Conservation (phyloP, 805 yeast species). For the Torulaspora maleeae region DNA sequence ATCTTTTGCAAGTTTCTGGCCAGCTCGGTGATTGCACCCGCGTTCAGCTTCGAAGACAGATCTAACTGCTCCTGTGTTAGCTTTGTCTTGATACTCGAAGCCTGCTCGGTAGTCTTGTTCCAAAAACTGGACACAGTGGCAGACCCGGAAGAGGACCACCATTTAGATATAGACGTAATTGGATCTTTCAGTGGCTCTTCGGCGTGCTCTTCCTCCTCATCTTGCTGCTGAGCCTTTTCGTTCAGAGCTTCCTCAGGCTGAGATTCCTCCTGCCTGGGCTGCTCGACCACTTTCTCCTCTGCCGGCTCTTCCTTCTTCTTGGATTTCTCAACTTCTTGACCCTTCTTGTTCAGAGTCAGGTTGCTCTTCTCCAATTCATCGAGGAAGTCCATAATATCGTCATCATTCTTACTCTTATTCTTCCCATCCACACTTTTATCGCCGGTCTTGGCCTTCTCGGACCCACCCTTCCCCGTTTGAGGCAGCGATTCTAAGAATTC, state of each 20-base stretch:
- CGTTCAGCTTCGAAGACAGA: conserved; percentile 27
- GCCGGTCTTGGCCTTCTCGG: conserved; percentile 11
- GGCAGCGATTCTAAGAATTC: conserved; percentile 80
- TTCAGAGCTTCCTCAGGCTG: conserved; percentile 18
- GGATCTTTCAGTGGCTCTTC: conserved; percentile 48
- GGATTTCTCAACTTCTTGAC: conserved; percentile 11
- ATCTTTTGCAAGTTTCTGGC: conserved; percentile 33
- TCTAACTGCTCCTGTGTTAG: conserved; percentile 36
- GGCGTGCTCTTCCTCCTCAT: conserved; percentile 22
- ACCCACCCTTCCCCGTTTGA: conserved; percentile 41
- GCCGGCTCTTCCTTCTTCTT: conserved; percentile 12
- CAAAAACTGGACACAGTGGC: conserved; percentile 60
- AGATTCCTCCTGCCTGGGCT: conserved; percentile 11
- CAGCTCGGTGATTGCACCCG: conserved; percentile 28
- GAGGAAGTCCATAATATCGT: conserved; percentile 41
- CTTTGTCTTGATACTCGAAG: conserved; percentile 38
- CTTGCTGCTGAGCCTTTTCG: conserved; percentile 17
- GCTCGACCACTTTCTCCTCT: conserved; percentile 13
- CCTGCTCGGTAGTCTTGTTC: conserved; percentile 53
- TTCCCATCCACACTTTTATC: conserved; percentile 32
- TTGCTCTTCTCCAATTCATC: conserved; percentile 71
- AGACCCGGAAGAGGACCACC: conserved; percentile 75
- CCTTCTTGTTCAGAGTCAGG: conserved; percentile 33
- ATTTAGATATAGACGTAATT: conserved; percentile 56
- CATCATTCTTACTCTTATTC: conserved; percentile 30